Percentiles rank a stretch among this genome's conserved stretches.
These are phyloP conservation scores for Begonia loranthoides DNA, from an alignment of 306 rosid species.

Conservation along the genomic window DNA sequence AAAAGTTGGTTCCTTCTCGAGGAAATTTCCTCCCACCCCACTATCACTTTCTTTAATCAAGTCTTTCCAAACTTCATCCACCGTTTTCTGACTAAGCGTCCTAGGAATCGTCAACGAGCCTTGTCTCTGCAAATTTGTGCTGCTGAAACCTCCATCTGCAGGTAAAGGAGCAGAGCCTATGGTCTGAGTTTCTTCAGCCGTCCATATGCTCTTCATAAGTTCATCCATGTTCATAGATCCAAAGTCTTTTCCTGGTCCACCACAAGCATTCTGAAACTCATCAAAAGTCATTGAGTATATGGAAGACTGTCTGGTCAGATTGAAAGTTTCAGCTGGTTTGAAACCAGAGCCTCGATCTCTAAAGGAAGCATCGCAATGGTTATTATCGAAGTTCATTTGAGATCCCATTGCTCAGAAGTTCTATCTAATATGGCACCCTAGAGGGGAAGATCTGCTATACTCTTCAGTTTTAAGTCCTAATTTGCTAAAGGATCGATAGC, in stretches of 20 bases:
- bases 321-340: constrained; percentile 24
- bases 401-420: constrained; percentile 38
- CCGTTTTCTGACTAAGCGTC: constrained; percentile 84
- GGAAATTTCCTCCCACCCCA: constrained; percentile 18
- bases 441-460: neutral
- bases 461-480: neutral
- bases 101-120: constrained; percentile 80
- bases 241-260: constrained; percentile 75
- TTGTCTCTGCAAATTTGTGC: constrained; percentile 68
- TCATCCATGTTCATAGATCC: constrained; percentile 99
- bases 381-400: constrained; percentile 42
- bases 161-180: constrained; percentile 21
- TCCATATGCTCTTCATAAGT: constrained; percentile 78
- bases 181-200: constrained; percentile 75
- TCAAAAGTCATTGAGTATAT: constrained; percentile 81
- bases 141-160: constrained; percentile 17
- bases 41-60: constrained; percentile 34
- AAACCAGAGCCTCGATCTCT: constrained; percentile 24
- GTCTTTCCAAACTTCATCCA: constrained; percentile 89
- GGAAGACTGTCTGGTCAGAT: constrained; percentile 50
- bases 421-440: constrained; percentile 21
- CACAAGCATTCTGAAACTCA: constrained; percentile 68
- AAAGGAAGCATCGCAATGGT: constrained; percentile 32
- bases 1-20: constrained; percentile 66
- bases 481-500: neutral